Conservation (phyloP, 1,284 basidiomycete species). For the Rhodotorula sp. region DNA sequence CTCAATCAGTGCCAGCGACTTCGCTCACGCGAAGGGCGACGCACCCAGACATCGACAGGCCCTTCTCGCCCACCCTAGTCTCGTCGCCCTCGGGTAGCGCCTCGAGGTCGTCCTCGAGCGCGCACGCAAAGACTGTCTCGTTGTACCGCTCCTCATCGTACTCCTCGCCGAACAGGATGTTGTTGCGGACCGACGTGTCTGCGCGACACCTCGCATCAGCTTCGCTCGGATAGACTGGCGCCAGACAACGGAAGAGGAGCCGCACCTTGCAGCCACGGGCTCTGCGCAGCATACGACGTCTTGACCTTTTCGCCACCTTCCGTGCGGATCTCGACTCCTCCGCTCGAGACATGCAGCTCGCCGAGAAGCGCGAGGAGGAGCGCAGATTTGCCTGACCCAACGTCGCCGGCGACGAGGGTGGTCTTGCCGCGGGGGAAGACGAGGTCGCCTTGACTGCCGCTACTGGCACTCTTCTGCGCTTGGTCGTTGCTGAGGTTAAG, state of each 20-base stretch:
- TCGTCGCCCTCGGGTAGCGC: constrained; percentile 33
- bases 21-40: background rate
- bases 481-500: constrained; percentile 2
- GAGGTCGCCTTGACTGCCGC: background rate
- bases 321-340: constrained; percentile 6
- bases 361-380: constrained; percentile 53
- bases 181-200: constrained; percentile 33
- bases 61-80: constrained; percentile 30
- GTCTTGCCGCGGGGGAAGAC: constrained; percentile 20
- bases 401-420: constrained; percentile 59
- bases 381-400: constrained; percentile 78
- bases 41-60: constrained; percentile 35
- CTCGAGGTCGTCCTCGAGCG: constrained; percentile 36
- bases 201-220: background rate
- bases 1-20: background rate
- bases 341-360: constrained; percentile 29
- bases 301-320: background rate
- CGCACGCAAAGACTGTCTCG: constrained; percentile 34
- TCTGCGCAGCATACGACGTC: constrained; percentile 28
- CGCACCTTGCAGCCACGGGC: constrained; percentile 36
- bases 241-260: too few relatives aligned
- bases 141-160: constrained; percentile 41
- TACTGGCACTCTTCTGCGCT: background rate
- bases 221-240: background rate
- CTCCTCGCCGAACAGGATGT: constrained; percentile 40